Evolutionary conservation across 2,329 filamentous ascomycete species (phyloP).

Genomic region (Sporothrix pseudoabietina): DNA sequence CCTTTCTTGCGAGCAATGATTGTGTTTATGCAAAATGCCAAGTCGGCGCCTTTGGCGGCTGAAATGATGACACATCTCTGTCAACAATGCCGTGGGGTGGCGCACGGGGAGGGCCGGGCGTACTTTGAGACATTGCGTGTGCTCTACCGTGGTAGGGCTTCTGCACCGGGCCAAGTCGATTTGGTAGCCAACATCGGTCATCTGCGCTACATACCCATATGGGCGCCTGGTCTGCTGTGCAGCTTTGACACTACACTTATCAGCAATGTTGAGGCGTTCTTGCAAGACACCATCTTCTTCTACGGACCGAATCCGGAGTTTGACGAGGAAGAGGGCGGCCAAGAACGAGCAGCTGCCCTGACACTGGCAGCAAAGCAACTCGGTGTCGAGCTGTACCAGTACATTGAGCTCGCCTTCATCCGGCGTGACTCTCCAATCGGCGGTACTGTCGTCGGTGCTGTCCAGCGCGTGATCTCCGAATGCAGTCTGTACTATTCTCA

Average conservation of each 20-base stretch:
- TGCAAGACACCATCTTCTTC: slow-evolving; percentile 50
- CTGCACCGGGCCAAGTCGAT: not conserved
- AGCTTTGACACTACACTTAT: slow-evolving; percentile 51
- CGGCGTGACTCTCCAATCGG: slow-evolving; percentile 47
- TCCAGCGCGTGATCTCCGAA: slow-evolving; percentile 49
- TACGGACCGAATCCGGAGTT: slow-evolving; percentile 40
- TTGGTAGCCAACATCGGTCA: slow-evolving; percentile 27
- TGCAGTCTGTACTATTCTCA: slow-evolving; percentile 48
- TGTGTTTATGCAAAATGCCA: slow-evolving; percentile 54
- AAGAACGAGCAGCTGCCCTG: slow-evolving; percentile 40
- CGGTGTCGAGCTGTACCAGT: slow-evolving; percentile 50
- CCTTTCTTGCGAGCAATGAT: slow-evolving; percentile 59
- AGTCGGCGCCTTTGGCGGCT: slow-evolving; percentile 42
- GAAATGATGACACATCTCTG: slow-evolving; percentile 50
- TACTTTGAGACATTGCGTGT: slow-evolving; percentile 52
- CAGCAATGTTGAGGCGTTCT: slow-evolving; percentile 47
- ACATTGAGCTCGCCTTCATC: slow-evolving; percentile 53
- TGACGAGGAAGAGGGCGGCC: slow-evolving; percentile 41
- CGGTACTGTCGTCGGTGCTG: slow-evolving; percentile 46
- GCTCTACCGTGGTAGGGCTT: slow-evolving; percentile 39
- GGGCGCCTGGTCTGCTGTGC: slow-evolving; percentile 55
- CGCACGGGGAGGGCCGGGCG: slow-evolving; percentile 51
- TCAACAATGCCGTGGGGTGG: slow-evolving; percentile 48
- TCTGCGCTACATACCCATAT: slow-evolving; percentile 46
- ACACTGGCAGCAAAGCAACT: slow-evolving; percentile 46